Conservation (phyloP, 1,284 basidiomycete species). For the Fomitiporia mediterranea region DNA sequence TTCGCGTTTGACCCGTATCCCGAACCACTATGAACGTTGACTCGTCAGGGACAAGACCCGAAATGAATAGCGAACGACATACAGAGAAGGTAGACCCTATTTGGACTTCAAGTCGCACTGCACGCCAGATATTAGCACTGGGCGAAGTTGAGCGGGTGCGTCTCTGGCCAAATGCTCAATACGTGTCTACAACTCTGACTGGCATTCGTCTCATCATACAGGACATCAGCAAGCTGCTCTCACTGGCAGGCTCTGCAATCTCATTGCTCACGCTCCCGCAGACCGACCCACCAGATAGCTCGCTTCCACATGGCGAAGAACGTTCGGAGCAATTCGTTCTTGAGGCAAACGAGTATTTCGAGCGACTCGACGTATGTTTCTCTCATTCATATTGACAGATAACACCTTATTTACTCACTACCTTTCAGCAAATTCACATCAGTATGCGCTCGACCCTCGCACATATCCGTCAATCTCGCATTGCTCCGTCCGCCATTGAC, state of each 20-base stretch:
- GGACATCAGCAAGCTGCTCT: conserved; percentile 71
- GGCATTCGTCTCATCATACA: conserved; percentile 28
- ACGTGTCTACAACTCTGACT: background rate
- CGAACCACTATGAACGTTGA: conserved; percentile 1
- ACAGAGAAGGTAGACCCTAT: conserved; percentile 48
- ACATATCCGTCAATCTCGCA: conserved; percentile 75
- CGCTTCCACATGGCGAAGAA: conserved; percentile 72
- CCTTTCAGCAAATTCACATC: conserved; percentile 59
- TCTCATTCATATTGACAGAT: background rate
- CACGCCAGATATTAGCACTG: conserved; percentile 73
- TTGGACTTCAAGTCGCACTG: conserved; percentile 75
- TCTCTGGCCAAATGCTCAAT: background rate
- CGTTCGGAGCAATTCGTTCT: conserved; percentile 78
- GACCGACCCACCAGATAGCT: conserved; percentile 60
- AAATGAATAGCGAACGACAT: background rate
- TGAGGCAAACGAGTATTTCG: conserved; percentile 79
- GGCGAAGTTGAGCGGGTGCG: conserved; percentile 77
- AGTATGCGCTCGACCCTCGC: conserved; percentile 72
- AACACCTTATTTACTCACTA: too few relatives aligned
- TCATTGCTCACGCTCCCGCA: conserved; percentile 73
- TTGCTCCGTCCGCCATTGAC: conserved; percentile 75
- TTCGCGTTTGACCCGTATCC: background rate
- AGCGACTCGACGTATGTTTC: conserved; percentile 60
- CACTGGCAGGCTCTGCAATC: conserved; percentile 69
- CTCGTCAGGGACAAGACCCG: background rate